Base-by-base conservation (phyloP, 2,329 filamentous ascomycete genomes). In the Aspergillus neotritici region DNA sequence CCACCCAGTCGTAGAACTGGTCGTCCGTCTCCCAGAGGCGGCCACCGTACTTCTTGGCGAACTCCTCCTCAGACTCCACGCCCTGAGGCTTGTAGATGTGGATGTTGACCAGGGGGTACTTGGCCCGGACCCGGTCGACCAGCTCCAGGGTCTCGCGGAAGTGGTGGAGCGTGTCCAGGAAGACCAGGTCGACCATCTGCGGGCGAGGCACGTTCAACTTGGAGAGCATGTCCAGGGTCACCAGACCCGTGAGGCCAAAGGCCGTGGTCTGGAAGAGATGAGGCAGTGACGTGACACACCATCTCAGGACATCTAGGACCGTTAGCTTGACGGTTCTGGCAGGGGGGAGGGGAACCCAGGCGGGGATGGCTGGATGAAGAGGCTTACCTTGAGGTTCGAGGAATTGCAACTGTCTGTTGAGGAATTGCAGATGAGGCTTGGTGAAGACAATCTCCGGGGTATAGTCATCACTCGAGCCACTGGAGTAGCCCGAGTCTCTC, bases 1-100 rank as follows among this genome's bases (percentile, higher is more conserved):
- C 93, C 50, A 93, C 77, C 77, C 87, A 97, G 76, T 98, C 93
- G 70, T 98, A 98, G 60, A 91, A 79, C 61, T 96, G 87, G 38
- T 89, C 79, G 52, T 93, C 84, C 28, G 75, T 79, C 64, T 95
- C 86, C 83, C 90, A 98, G 37, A 97, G 73, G 53, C 81, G 80
- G 63, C 83, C 75, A 60, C 93, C 93, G 63, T 96, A 88, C 59
- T 81, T 83, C 49, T 78, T 73, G 64, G 88, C 85, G 61, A 98
- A 96, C 52, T 94, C 84, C 40, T 79, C 78, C 13, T 79, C 76
- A 0, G 78, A 89, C 43, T 84, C 78, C 58, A 79, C 79, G 40
- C 84, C 87, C 40, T 83, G 79, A 10, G 93, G 93, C 75, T 86
- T 90, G 80, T 87, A 97, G 55, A 91, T 78, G 73, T 98, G 91